phyloP scores from a whole-genome alignment of 2,329 filamentous ascomycete genomes.

The Huntiella savannae region DNA sequence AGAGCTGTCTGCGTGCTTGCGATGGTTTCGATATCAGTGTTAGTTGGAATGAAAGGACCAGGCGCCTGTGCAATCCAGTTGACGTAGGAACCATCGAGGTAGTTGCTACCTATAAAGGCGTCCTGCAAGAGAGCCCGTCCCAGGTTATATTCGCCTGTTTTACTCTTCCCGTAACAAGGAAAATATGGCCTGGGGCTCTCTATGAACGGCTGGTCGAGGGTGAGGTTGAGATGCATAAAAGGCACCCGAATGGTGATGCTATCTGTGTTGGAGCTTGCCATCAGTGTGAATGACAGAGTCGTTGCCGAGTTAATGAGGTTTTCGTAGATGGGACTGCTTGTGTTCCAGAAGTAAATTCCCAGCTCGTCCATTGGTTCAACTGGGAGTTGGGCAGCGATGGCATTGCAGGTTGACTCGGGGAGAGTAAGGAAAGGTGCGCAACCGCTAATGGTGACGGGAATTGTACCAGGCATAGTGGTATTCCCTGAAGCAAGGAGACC shows the following conservation, averaged over 20 bases:
- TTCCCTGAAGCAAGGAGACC: not conserved
- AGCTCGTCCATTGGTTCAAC: not conserved
- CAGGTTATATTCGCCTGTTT: not conserved
- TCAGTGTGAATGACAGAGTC: not conserved
- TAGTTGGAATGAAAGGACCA: not conserved
- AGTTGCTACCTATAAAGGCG: not conserved
- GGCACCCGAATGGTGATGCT: not conserved
- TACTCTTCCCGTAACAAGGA: not conserved
- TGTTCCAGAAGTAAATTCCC: not conserved
- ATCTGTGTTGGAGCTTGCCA: not conserved
- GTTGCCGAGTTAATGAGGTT: not conserved
- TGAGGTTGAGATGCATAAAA: not conserved
- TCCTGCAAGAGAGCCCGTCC: not conserved
- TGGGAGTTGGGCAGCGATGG: not conserved
- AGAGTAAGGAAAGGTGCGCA: not conserved
- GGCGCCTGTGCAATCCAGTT: not conserved
- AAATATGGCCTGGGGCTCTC: not conserved
- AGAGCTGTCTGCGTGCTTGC: not conserved
- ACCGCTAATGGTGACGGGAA: not conserved
- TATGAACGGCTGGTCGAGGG: not conserved
- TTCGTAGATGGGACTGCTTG: not conserved
- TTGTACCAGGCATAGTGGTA: too few relatives aligned
- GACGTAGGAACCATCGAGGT: not conserved
- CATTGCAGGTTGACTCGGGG: not conserved
- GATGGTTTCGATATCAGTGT: not conserved